Evolutionary conservation across 23 red algal genomes (phyloP), one percentile per base, ranked within the genome.

Genomic region (Gracilaria domingensis): DNA sequence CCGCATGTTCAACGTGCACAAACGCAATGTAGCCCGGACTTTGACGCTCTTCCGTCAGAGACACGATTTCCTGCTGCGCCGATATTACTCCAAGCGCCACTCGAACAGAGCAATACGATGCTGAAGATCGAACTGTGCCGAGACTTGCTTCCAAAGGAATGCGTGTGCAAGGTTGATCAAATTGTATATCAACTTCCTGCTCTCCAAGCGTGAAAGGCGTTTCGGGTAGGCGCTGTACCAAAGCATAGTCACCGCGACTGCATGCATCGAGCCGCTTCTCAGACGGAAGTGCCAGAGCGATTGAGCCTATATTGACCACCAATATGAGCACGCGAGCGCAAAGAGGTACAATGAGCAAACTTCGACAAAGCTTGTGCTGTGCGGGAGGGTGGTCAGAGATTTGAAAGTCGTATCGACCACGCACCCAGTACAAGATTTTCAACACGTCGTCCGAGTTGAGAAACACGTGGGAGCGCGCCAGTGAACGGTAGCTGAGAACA

Each of bases 371-470:
- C 36, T 65, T 34, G 81, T 47, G 57, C 8, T 33, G 81, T 20
- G 57, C 40, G 42, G 36, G 61, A 40, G 30, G 12, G 2, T 36
- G 42, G 16, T 66, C 23, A 38, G 60, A n/a, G 61, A n/a, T 28
- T 9, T 61, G 18, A 21, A 45, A 66, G 1, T 48, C 61, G 61
- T 85, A 85, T 38, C 58, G 54, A 62, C 81, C 44, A 20, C 32
- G 44, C 35, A 69, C 26, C 81, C 81, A 85, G 40, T 32, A 73
- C 7, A 69, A 39, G 35, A 66, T 45, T n/a, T 26, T 32, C 7
- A 70, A 44, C 18, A 53, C 50, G 32, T 85, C 81, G 29, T 85
- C 81, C 56, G 81, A 85, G 61, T 85, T 85, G 23, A 59, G 53
- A 47, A 85, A 85, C 11, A 85, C 45, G 35, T 36, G 71, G 12